A percentile compares a stretch with the other conserved stretches of the same genome.
phyloP scores from a whole-genome alignment of 805 yeast species.

The Cyberlindnera euphorbiiphila region DNA sequence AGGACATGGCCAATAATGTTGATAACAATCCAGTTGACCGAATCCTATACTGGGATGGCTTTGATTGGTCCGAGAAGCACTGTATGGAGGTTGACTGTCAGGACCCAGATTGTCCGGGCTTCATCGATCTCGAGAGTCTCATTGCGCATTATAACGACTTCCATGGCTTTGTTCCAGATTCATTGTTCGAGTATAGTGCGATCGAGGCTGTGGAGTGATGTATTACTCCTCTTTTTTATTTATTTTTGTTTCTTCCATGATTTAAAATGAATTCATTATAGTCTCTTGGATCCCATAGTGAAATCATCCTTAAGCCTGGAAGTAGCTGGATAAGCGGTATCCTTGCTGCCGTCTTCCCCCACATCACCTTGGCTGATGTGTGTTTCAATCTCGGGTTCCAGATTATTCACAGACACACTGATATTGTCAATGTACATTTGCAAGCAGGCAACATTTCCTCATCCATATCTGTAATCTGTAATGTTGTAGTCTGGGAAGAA shows the following conservation, averaged over 20 bases:
- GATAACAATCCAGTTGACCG: not conserved
- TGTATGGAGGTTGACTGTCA: constrained; percentile 5
- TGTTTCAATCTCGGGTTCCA: too few species aligned
- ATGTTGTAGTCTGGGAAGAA: too few species aligned
- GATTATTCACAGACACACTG: too few species aligned
- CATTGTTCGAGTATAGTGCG: constrained; percentile 5
- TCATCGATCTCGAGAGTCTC: constrained; percentile 1
- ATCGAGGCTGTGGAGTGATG: not conserved
- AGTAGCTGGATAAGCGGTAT: too few species aligned
- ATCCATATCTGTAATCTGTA: too few species aligned
- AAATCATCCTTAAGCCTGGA: too few species aligned
- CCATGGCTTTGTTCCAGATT: constrained; percentile 10
- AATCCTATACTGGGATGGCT: constrained; percentile 1
- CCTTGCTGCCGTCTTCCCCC: too few species aligned
- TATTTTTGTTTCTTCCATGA: not conserved
- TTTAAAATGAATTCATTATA: not conserved
- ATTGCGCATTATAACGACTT: constrained; percentile 10
- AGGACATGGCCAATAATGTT: not conserved
- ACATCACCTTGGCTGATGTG: too few species aligned
- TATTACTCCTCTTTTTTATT: not conserved
- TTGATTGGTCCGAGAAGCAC: constrained; percentile 1
- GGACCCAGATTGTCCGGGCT: not conserved
- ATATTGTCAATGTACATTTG: too few species aligned
- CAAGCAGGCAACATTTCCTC: too few species aligned
- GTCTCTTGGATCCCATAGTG: too few species aligned